Conservation (phyloP, 2,329 filamentous ascomycete species). For the Pseudogymnoascus sp. region DNA sequence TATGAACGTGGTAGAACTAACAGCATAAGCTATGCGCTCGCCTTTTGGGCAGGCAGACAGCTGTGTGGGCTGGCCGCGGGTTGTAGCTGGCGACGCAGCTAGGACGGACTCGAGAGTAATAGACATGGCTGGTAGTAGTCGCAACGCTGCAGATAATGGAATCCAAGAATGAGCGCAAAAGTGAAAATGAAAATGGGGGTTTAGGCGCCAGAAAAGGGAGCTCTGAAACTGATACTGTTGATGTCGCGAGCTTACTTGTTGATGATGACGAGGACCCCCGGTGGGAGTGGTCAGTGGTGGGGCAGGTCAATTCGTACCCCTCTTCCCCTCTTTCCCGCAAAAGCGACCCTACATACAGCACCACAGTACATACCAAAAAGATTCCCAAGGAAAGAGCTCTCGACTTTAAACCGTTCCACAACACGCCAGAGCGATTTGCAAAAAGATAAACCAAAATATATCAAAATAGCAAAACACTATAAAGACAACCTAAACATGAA, state of each 20-base stretch:
- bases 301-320: slow-evolving; percentile 8
- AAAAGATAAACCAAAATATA: neutral
- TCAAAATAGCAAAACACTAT: slow-evolving; percentile 14
- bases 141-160: neutral
- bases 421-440: neutral
- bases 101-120: slow-evolving; percentile 64
- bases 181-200: neutral
- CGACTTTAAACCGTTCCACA: neutral
- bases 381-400: neutral
- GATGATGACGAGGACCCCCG: neutral
- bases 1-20: slow-evolving; percentile 41
- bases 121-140: slow-evolving; percentile 32
- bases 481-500: slow-evolving; percentile 17
- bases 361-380: neutral
- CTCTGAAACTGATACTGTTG: slow-evolving; percentile 5
- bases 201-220: neutral
- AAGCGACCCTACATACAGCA: neutral
- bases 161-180: neutral
- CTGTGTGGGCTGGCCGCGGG: slow-evolving; percentile 79
- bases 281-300: neutral
- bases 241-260: slow-evolving; percentile 10
- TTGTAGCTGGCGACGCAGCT: slow-evolving; percentile 77
- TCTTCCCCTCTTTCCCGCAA: slow-evolving; percentile 3
- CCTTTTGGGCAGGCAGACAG: slow-evolving; percentile 85
- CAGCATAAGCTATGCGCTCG: slow-evolving; percentile 86